A percentile compares a stretch with the other conserved stretches of the same genome.
These are phyloP conservation scores for Scutellaria barbata DNA, from an alignment of 257 asterid genomes.

Conservation along the genomic window DNA sequence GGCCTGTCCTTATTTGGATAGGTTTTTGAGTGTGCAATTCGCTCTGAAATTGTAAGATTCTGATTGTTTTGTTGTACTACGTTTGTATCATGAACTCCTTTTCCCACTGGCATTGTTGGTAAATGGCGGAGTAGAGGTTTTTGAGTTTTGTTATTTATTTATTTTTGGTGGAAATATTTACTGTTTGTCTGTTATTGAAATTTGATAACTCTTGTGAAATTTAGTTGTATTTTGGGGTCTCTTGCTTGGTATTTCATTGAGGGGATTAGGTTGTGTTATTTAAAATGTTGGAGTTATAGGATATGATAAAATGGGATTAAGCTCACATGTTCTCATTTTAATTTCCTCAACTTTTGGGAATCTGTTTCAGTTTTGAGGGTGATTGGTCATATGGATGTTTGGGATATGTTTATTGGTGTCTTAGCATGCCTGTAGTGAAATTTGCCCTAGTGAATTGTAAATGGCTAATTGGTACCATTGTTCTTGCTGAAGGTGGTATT, in stretches of 20 bases:
- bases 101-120: background rate
- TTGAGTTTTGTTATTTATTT: background rate
- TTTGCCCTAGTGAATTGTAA: conserved; percentile 17
- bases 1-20: conserved; percentile 12
- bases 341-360: background rate
- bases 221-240: background rate
- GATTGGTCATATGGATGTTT: conserved; percentile 8
- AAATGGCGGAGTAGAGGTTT: background rate
- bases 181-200: background rate
- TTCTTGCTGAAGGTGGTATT: conserved; percentile 46
- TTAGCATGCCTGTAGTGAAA: conserved; percentile 6
- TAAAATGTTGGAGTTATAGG: background rate
- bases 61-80: background rate
- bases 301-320: conserved; percentile 5
- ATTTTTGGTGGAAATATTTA: background rate
- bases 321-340: background rate
- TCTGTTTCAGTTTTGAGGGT: conserved; percentile 16
- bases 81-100: background rate
- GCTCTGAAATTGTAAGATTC: conserved; percentile 15
- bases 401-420: conserved; percentile 14
- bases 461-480: conserved; percentile 27
- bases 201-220: background rate
- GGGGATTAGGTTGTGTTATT: background rate
- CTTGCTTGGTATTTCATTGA: background rate
- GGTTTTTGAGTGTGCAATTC: background rate